phyloP scores from a whole-genome alignment of 306 rosid species.

The Neltuma alba region DNA sequence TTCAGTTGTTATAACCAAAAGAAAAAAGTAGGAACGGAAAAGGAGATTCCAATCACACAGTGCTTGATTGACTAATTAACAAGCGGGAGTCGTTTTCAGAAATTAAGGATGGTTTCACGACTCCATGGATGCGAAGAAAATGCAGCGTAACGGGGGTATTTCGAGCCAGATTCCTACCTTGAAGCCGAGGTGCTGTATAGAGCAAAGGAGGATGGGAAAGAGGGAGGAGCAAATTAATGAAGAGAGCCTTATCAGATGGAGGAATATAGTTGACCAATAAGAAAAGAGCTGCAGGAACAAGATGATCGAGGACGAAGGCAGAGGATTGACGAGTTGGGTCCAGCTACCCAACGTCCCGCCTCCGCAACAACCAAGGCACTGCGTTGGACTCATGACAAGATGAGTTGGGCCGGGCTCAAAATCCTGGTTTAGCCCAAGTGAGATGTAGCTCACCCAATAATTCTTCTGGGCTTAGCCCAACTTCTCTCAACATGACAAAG shows the following conservation, averaged over 20 bases:
- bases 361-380: not conserved
- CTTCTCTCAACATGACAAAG: not conserved
- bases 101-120: not conserved
- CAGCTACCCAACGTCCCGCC: not conserved
- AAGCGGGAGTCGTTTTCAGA: not conserved
- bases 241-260: constrained; percentile 25
- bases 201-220: not conserved
- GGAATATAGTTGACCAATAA: constrained; percentile 41
- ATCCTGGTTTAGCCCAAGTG: not conserved
- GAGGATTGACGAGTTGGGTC: constrained; percentile 3
- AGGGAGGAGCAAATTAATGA: not conserved
- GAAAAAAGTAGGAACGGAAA: not conserved
- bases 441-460: not conserved
- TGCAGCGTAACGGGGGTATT: not conserved
- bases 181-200: not conserved
- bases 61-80: not conserved
- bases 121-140: not conserved
- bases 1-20: not conserved
- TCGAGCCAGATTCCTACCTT: constrained; percentile 24
- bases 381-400: too few species aligned
- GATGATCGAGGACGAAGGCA: constrained; percentile 21
- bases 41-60: not conserved
- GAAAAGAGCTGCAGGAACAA: constrained; percentile 20
- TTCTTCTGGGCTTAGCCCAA: not conserved
- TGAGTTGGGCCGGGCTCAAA: not conserved